phyloP scores from a whole-genome alignment of 371 early-diverging fungal genomes.

The Mucor irregularis region DNA sequence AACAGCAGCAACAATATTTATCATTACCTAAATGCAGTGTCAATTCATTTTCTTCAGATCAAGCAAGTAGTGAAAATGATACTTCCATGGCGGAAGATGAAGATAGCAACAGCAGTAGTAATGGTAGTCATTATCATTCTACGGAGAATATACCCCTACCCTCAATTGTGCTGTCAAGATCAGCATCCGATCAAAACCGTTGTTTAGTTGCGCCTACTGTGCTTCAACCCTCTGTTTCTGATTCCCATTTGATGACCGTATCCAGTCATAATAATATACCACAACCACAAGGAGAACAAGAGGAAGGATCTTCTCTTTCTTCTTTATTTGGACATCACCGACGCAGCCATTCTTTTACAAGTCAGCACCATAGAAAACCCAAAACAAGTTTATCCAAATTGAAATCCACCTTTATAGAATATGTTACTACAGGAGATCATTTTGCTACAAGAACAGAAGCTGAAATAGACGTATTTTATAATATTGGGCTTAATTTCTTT shows the following conservation, averaged over 20 bases:
- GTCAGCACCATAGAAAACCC: constrained; percentile 38
- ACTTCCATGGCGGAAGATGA: background rate
- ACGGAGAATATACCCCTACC: background rate
- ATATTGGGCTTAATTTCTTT: constrained; percentile 67
- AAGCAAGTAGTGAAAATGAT: too few species aligned
- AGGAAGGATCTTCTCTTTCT: too few species aligned
- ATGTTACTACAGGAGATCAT: constrained; percentile 67
- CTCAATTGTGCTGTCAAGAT: background rate
- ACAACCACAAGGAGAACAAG: too few species aligned
- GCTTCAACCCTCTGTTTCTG: too few species aligned
- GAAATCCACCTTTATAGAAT: constrained; percentile 68
- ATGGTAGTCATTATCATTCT: too few species aligned
- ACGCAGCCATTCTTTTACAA: too few species aligned
- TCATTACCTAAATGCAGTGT: too few species aligned
- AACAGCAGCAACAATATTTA: background rate
- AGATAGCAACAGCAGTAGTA: background rate
- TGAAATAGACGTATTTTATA: constrained; percentile 27
- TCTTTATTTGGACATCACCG: constrained; percentile 1
- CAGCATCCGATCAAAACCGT: background rate
- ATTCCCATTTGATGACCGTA: too few species aligned
- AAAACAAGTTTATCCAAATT: constrained; percentile 56
- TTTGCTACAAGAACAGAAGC: background rate
- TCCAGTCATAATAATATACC: background rate
- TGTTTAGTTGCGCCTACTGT: too few species aligned
- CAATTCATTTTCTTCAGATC: too few species aligned